phyloP scores from a whole-genome alignment of 2,329 filamentous ascomycete species.

The Aspergillus aculeatinus region DNA sequence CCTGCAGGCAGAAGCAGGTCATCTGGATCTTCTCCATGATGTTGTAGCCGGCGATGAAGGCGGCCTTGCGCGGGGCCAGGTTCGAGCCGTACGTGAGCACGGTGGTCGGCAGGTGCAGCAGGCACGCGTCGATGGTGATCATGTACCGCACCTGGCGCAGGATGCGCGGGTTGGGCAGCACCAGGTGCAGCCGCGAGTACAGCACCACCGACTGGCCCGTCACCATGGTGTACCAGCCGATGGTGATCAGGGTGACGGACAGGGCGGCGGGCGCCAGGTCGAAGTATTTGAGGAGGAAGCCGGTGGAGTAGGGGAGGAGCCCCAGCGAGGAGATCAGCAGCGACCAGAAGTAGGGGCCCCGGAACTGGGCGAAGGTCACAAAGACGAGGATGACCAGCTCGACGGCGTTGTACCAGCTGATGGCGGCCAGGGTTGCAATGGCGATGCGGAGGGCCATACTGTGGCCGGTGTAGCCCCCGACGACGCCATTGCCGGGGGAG shows the following conservation, averaged over 20 bases:
- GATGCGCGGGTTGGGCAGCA: constrained; percentile 41
- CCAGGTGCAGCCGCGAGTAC: constrained; percentile 52
- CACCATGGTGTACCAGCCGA: constrained; percentile 51
- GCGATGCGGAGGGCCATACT: constrained; percentile 41
- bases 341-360: constrained; percentile 53
- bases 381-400: constrained; percentile 52
- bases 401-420: constrained; percentile 52
- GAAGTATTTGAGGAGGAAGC: constrained; percentile 51
- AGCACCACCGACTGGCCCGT: constrained; percentile 51
- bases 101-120: constrained; percentile 48
- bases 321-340: constrained; percentile 46
- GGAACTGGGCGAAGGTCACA: constrained; percentile 48
- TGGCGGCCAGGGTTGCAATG: constrained; percentile 48
- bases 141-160: constrained; percentile 46
- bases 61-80: constrained; percentile 18
- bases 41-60: constrained; percentile 41
- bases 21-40: constrained; percentile 58
- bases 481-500: constrained; percentile 37
- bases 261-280: constrained; percentile 38
- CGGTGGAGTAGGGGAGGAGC: constrained; percentile 47
- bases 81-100: constrained; percentile 48
- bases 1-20: constrained; percentile 57
- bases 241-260: constrained; percentile 44
- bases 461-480: constrained; percentile 36
- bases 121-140: constrained; percentile 48